These are phyloP conservation scores for Nitzschia sp. DNA, from an alignment of 108 stramenopile species.

Conservation along the genomic window DNA sequence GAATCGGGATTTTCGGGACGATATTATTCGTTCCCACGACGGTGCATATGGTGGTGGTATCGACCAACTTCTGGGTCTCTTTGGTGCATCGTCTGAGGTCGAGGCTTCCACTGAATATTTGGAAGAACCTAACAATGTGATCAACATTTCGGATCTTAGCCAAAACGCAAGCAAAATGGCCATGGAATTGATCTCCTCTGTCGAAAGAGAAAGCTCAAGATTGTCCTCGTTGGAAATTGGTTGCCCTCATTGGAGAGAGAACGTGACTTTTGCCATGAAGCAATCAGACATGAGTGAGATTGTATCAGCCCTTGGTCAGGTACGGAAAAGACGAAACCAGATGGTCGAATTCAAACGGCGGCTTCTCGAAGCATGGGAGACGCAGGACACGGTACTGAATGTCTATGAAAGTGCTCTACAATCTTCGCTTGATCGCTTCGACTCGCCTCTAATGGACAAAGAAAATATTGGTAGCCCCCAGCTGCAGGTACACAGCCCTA, in stretches of 20 bases:
- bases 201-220: conserved; percentile 10
- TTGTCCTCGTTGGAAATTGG: conserved; percentile 10
- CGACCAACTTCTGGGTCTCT: background rate
- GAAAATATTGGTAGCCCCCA: no score
- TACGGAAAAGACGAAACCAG: conserved; percentile 13
- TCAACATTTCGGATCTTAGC: conserved; percentile 24
- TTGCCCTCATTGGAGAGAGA: conserved; percentile 60
- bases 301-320: conserved; percentile 30
- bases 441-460: no score
- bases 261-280: conserved; percentile 40
- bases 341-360: conserved; percentile 16
- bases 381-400: conserved; percentile 25
- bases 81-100: background rate
- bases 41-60: background rate
- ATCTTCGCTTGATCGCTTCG: conserved; percentile 28
- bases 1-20: background rate
- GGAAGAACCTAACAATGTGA: background rate
- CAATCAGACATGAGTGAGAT: conserved; percentile 37
- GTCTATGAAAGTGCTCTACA: conserved; percentile 30
- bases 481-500: no score
- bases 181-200: conserved; percentile 8
- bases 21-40: conserved; percentile 1
- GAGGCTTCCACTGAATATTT: background rate
- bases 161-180: conserved; percentile 22
- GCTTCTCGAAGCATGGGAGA: conserved; percentile 28